Evolutionary conservation across 2,329 filamentous ascomycete species (phyloP).

Genomic region (Nothomitra cinnamomea): DNA sequence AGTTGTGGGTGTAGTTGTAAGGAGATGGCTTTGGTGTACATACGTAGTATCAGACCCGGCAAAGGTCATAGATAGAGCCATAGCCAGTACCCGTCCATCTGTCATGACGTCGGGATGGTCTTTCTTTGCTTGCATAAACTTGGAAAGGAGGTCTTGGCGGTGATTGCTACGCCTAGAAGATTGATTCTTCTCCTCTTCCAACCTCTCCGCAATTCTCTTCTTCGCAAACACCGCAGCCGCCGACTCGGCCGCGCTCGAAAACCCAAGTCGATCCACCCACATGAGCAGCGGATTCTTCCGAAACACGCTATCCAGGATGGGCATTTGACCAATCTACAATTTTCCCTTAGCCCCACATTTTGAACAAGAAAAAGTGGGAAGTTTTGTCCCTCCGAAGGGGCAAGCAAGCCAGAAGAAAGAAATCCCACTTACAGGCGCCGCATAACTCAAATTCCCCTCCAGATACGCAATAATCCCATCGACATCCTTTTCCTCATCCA

Average conservation of each 20-base stretch:
- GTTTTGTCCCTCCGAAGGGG: too few relatives aligned
- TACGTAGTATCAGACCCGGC: slow-evolving; percentile 34
- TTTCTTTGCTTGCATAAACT: slow-evolving; percentile 3
- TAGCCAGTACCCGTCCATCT: slow-evolving; percentile 37
- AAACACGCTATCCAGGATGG: slow-evolving; percentile 49
- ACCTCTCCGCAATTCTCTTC: too few relatives aligned
- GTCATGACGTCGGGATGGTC: slow-evolving; percentile 32
- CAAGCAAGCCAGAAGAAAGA: slow-evolving; percentile 4
- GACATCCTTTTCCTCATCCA: neutral
- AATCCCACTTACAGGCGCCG: slow-evolving; percentile 40
- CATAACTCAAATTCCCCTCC: slow-evolving; percentile 37
- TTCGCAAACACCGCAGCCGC: neutral
- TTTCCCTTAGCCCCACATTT: slow-evolving; percentile 2
- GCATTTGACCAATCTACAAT: slow-evolving; percentile 52
- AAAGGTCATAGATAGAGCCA: slow-evolving; percentile 18
- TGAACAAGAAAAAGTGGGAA: slow-evolving; percentile 3
- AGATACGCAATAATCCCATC: neutral
- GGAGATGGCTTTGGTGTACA: slow-evolving; percentile 32
- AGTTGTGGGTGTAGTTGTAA: too few relatives aligned
- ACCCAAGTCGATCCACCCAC: slow-evolving; percentile 12
- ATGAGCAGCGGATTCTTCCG: slow-evolving; percentile 47
- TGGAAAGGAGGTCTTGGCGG: slow-evolving; percentile 19
- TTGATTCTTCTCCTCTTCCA: too few relatives aligned
- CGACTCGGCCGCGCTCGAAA: slow-evolving; percentile 14
- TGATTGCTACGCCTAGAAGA: slow-evolving; percentile 30